These are phyloP conservation scores for Nothophytophthora sp. DNA, from an alignment of 352 stramenopile species.

Conservation along the genomic window DNA sequence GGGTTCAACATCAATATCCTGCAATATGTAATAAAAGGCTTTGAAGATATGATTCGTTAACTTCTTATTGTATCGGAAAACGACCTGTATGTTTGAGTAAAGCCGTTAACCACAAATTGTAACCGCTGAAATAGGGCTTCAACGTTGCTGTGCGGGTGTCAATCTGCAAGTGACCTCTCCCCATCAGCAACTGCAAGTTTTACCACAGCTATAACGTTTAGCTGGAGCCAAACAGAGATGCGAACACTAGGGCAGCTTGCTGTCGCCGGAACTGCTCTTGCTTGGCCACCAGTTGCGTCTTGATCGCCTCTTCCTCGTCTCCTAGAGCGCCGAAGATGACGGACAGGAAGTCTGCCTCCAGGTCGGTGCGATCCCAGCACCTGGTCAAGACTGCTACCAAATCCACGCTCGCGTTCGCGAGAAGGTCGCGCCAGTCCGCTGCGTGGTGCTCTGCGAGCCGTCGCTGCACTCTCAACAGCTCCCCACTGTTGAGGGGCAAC, in stretches of 20 bases:
- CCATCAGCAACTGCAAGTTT: too few relatives aligned
- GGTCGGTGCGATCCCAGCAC: slow-evolving; percentile 41
- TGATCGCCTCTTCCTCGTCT: slow-evolving; percentile 39
- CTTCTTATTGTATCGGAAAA: too few relatives aligned
- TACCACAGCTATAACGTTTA: background rate
- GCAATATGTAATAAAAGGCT: too few relatives aligned
- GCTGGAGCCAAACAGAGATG: slow-evolving; percentile 19
- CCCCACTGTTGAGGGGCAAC: slow-evolving; percentile 15
- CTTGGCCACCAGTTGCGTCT: slow-evolving; percentile 32
- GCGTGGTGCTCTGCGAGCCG: slow-evolving; percentile 17
- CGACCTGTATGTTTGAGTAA: too few relatives aligned
- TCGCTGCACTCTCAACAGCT: slow-evolving; percentile 15
- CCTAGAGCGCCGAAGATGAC: slow-evolving; percentile 39
- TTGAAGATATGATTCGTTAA: too few relatives aligned
- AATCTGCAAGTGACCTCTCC: too few relatives aligned
- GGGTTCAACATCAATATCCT: too few relatives aligned
- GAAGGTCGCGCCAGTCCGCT: slow-evolving; percentile 28
- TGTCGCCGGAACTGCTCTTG: slow-evolving; percentile 37
- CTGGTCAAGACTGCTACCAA: slow-evolving; percentile 39
- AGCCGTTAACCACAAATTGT: too few relatives aligned
- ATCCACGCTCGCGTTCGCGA: slow-evolving; percentile 39
- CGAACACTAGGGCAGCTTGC: slow-evolving; percentile 23
- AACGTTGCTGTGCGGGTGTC: too few relatives aligned
- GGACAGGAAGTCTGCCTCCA: slow-evolving; percentile 16
- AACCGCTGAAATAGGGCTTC: too few relatives aligned